Evolutionary conservation across 1,284 basidiomycete genomes (phyloP).

Genomic region (Fomitiporia mediterranea): DNA sequence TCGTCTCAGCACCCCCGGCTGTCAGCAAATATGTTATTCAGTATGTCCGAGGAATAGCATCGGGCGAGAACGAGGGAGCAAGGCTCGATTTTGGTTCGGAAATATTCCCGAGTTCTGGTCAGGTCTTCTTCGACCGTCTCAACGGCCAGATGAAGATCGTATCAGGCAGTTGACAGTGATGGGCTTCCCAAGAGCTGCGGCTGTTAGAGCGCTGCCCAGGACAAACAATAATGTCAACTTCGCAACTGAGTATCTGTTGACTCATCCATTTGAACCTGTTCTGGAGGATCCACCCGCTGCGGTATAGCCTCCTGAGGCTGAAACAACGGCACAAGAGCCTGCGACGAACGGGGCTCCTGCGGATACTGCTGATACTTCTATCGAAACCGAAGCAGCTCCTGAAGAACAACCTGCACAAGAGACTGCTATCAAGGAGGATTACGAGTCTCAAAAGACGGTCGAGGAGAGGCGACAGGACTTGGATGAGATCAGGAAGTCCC

Average conservation of each 20-base stretch:
- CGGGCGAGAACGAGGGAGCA: slow-evolving; percentile 75
- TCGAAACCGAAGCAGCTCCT: slow-evolving; percentile 22
- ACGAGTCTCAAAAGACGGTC: slow-evolving; percentile 28
- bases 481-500: slow-evolving; percentile 58
- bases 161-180: slow-evolving; percentile 89
- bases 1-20: slow-evolving; percentile 66
- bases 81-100: slow-evolving; percentile 36
- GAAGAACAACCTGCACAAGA: slow-evolving; percentile 18
- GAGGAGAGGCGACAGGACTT: slow-evolving; percentile 65
- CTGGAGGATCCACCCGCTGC: slow-evolving; percentile 62
- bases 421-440: slow-evolving; percentile 19
- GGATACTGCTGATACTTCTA: slow-evolving; percentile 22
- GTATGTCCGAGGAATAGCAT: slow-evolving; percentile 77
- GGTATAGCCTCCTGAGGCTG: slow-evolving; percentile 16
- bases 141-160: slow-evolving; percentile 68
- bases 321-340: slow-evolving; percentile 26
- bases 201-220: slow-evolving; percentile 78
- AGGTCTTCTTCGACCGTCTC: slow-evolving; percentile 36
- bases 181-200: slow-evolving; percentile 89
- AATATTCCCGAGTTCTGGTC: slow-evolving; percentile 21
- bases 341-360: slow-evolving; percentile 29
- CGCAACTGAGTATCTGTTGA: slow-evolving; percentile 86
- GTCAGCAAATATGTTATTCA: slow-evolving; percentile 75
- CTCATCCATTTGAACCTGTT: slow-evolving; percentile 70
- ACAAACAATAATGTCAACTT: slow-evolving; percentile 86